A percentile compares a stretch with the other conserved stretches of the same genome.
Conservation (phyloP, 2,329 filamentous ascomycete species). For the Capronia epimyces region DNA sequence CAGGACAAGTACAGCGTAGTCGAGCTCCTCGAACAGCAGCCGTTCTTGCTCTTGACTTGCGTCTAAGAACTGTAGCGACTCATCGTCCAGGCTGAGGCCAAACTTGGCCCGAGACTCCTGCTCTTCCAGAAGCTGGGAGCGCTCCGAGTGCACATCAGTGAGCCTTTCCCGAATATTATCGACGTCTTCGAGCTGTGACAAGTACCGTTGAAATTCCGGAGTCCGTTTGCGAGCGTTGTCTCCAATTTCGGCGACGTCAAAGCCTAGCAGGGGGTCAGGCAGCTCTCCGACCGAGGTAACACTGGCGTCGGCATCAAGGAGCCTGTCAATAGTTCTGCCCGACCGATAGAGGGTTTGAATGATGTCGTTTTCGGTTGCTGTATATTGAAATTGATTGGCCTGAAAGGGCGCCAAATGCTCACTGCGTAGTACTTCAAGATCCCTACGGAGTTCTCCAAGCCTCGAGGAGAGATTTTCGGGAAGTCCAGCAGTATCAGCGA, state of each 20-base stretch:
- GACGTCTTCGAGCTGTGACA: slow-evolving; percentile 1
- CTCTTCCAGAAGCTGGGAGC: neutral
- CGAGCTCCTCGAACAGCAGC: slow-evolving; percentile 7
- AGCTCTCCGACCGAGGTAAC: neutral
- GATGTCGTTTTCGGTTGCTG: slow-evolving; percentile 1
- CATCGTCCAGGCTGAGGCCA: slow-evolving; percentile 7
- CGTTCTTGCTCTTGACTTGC: neutral
- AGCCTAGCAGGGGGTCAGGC: neutral
- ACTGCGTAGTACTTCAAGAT: neutral
- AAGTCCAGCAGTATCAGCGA: neutral
- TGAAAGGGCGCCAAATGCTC: slow-evolving; percentile 5
- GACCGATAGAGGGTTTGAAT: slow-evolving; percentile 7
- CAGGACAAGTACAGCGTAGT: slow-evolving; percentile 3
- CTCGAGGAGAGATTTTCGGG: neutral
- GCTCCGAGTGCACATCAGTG: neutral
- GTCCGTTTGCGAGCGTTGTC: neutral
- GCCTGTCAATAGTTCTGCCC: neutral
- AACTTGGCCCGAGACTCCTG: slow-evolving; percentile 2
- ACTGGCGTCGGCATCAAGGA: neutral
- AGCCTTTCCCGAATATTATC: slow-evolving; percentile 5
- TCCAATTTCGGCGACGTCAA: neutral
- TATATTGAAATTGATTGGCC: neutral
- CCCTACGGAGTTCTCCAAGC: neutral
- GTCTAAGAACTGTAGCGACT: slow-evolving; percentile 5
- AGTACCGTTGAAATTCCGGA: slow-evolving; percentile 1